Evolutionary conservation across 169 alveolate species (phyloP), one percentile per base, ranked within the genome.

Genomic region (Cryptosporidium tyzzeri): DNA sequence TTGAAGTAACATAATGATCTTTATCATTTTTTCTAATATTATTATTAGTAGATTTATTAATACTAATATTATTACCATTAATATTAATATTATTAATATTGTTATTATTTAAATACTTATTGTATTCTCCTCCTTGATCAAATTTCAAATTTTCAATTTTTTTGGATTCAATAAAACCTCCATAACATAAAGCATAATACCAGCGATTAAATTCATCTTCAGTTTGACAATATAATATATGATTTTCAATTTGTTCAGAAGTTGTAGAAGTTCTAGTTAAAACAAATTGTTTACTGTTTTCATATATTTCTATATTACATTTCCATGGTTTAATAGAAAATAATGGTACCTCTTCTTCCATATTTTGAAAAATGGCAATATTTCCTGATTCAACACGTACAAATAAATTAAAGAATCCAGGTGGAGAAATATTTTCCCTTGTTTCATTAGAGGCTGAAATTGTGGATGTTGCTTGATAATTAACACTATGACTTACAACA

Each of bases 121-220:
- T 67, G 29, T 33, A 16, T 12, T 12, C 0, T 4, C 3, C 51
- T 9, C 55, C 51, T 67, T 39, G 26, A 5, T 67, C 6, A 55
- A 55, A 10, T 26, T 55, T 16, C 10, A 37, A 23, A 33, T 26
- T 16, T 39, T 14, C 41, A n/a, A 39, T 44, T 5, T 41, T 70
- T 21, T 10, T 8, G n/a, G 73, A 26, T 18, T 62, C 53, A 18
- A 80, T 41, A 62, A 80, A 80, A 26, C 89, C 89, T 37, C 89
- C 89, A 65, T 80, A 80, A 12, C 58, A 80, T 26, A 80, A 62
- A 4, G 89, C 89, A 45, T 80, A 80, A 33, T 61, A 80, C 89
- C 89, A 80, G 29, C 89, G 71, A 62, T 80, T 80, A 62, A 80
- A 80, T 23, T 80, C 89, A 65, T 80, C 89, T 23, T 80, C 89